A percentile compares a stretch with the other conserved stretches of the same genome.
These are phyloP conservation scores for Penicillium pulvis DNA, from an alignment of 495 filamentous ascomycete genomes.

Conservation along the genomic window DNA sequence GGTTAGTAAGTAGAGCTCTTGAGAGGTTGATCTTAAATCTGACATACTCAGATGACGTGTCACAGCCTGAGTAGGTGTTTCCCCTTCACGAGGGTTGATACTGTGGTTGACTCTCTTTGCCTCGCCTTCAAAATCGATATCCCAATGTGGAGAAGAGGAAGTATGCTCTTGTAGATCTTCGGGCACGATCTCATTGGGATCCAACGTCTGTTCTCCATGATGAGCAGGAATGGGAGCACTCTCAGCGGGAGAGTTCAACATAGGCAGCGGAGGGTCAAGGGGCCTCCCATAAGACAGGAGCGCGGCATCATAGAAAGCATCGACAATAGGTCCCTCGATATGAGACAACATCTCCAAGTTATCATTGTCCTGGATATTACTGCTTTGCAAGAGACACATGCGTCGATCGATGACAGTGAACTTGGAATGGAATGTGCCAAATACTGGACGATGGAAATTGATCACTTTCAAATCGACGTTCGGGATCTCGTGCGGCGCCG, in stretches of 20 bases:
- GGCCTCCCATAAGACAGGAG: slow-evolving; percentile 70
- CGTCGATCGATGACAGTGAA: slow-evolving; percentile 75
- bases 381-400: slow-evolving; percentile 68
- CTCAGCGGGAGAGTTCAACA: slow-evolving; percentile 52
- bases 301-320: slow-evolving; percentile 71
- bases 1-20: slow-evolving; percentile 3
- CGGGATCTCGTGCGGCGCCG: slow-evolving; percentile 62
- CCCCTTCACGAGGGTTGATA: slow-evolving; percentile 48
- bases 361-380: slow-evolving; percentile 78
- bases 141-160: slow-evolving; percentile 62
- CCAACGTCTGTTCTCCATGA: background rate
- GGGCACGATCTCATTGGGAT: slow-evolving; percentile 20
- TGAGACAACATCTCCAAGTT: slow-evolving; percentile 82
- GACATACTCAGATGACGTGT: slow-evolving; percentile 61
- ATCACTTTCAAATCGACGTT: slow-evolving; percentile 72
- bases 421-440: slow-evolving; percentile 79
- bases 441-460: slow-evolving; percentile 69
- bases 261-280: slow-evolving; percentile 63
- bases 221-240: slow-evolving; percentile 32
- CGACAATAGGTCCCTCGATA: slow-evolving; percentile 74
- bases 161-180: slow-evolving; percentile 56
- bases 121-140: slow-evolving; percentile 58
- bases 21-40: background rate
- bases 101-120: slow-evolving; percentile 58
- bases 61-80: slow-evolving; percentile 56